Evolutionary conservation across 1,284 basidiomycete species (phyloP), one percentile per base, ranked within the genome.

Genomic region (Rhodotorula sp.): DNA sequence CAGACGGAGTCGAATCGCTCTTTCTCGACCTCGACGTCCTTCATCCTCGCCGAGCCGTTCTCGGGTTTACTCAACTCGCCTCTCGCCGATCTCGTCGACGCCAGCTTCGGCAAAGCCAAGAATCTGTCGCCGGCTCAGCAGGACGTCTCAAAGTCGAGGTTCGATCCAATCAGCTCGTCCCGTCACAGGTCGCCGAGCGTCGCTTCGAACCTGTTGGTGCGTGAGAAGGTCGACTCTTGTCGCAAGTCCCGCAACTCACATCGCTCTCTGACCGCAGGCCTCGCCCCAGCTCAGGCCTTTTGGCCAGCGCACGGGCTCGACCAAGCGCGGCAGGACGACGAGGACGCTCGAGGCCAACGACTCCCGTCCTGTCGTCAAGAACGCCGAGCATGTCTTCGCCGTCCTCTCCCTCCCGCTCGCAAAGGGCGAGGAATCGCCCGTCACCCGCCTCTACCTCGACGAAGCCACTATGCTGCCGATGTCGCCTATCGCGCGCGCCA

Each of bases 391-490:
- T 8, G 15, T 59, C 4, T 65, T 65, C 19, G 64, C 64, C 8
- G 64, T 65, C 3, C 57, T 39, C 27, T 9, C 8, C 24, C 46
- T 47, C 10, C 39, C 10, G 7, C n/a, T 30, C 7, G 27, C 29
- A 19, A 39, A 30, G 4, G 30, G 44, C 2, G 30, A 29, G 29
- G 52, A 54, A 2, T 32, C 39, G 1, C n/a, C 52, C 10, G 9
- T 62, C 52, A 47, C 44, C 4, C 60, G 39, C 5, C 52, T 62
- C 22, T 34, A 32, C 29, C 36, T 62, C 52, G 60, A 62, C 60
- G 20, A 32, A 3, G 11, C 49, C 36, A 32, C 34, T 0, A 27
- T 34, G 30, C 20, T 44, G 24, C 48, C 56, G 19, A 30, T 15
- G 22, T 54, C 51, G n/a, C 64, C 64, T 4, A 36, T 65, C 19